phyloP scores from a whole-genome alignment of 2,329 filamentous ascomycete genomes.

The Triangularia setosa region DNA sequence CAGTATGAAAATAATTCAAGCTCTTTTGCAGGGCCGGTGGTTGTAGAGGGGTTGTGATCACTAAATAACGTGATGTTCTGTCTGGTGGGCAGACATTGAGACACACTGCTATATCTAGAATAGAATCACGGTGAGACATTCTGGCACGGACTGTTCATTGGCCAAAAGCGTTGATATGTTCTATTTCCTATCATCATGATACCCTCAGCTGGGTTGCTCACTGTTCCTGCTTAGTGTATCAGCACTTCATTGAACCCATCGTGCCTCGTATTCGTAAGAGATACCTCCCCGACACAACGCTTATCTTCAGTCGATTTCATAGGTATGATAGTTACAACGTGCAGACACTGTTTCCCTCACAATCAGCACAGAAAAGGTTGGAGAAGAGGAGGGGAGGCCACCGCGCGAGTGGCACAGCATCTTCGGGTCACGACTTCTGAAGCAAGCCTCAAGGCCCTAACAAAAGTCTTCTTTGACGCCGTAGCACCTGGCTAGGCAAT shows the following conservation, averaged over 20 bases:
- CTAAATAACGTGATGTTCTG: background rate
- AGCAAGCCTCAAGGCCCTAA: background rate
- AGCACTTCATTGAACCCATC: background rate
- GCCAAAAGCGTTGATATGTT: background rate
- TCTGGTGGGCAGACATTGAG: background rate
- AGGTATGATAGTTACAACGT: background rate
- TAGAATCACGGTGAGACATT: background rate
- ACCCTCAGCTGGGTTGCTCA: too few species aligned
- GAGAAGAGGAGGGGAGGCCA: background rate
- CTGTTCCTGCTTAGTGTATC: too few species aligned
- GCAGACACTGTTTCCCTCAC: background rate
- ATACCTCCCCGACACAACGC: background rate
- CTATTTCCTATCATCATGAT: background rate
- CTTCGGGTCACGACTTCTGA: background rate
- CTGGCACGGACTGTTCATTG: background rate
- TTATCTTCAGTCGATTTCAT: background rate
- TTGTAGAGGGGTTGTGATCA: too few species aligned
- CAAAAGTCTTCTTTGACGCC: background rate
- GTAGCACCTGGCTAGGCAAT: background rate
- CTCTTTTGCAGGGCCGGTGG: too few species aligned
- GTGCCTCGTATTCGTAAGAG: background rate
- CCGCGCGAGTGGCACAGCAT: background rate
- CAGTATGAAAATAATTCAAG: too few species aligned
- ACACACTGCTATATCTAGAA: background rate
- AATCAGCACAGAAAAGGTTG: background rate